Evolutionary conservation across 2,329 filamentous ascomycete species (phyloP).

Genomic region (Ploettnerulaceae sp.): DNA sequence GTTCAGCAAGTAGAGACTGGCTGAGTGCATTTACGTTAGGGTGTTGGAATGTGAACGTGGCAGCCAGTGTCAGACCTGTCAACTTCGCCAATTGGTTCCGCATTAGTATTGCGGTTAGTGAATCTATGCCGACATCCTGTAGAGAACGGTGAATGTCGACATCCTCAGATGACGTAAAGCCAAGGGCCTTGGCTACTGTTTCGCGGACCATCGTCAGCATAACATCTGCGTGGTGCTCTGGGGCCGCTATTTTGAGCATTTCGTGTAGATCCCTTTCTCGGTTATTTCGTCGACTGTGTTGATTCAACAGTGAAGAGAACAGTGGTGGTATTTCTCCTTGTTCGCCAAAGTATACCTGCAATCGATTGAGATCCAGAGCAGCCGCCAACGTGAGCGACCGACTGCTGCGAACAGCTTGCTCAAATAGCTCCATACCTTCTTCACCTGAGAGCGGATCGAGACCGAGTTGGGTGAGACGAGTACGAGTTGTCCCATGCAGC

Average conservation of each 20-base stretch:
- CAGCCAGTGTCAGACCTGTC: background rate
- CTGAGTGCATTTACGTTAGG: background rate
- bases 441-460: background rate
- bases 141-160: background rate
- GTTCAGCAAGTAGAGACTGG: background rate
- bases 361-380: background rate
- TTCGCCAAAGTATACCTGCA: background rate
- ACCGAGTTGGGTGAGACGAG: background rate
- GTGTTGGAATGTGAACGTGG: background rate
- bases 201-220: background rate
- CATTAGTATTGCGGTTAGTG: background rate
- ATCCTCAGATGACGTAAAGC: background rate
- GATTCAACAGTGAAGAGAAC: background rate
- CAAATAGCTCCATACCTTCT: background rate
- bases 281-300: background rate
- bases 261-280: background rate
- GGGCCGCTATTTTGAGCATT: background rate
- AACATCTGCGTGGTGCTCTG: background rate
- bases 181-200: background rate
- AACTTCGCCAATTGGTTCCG: background rate
- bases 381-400: background rate
- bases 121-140: background rate
- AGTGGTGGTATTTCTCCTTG: background rate
- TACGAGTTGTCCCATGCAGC: background rate
- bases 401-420: background rate